Evolutionary conservation across 2,329 filamentous ascomycete genomes (phyloP).

Genomic region (Purpureocillium lavendulum): DNA sequence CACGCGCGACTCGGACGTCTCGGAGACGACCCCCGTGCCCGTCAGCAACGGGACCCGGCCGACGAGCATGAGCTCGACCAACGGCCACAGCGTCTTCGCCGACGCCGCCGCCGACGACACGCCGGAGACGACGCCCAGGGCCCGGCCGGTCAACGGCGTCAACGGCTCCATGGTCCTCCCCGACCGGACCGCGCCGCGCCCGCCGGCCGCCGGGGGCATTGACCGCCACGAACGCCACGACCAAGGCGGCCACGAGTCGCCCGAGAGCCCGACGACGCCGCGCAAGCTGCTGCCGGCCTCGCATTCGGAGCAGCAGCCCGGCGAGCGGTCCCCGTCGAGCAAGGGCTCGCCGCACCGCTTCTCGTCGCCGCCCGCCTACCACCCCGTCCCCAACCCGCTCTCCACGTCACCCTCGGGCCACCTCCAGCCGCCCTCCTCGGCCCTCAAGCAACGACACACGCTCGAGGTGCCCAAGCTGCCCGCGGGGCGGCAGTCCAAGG

Average conservation of each 20-base stretch:
- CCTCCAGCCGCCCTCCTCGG: constrained; percentile 34
- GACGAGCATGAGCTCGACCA: constrained; percentile 53
- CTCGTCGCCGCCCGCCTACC: constrained; percentile 55
- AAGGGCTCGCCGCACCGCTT: constrained; percentile 43
- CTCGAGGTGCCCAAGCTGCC: constrained; percentile 72
- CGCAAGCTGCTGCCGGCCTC: constrained; percentile 3
- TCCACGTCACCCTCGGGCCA: constrained; percentile 40
- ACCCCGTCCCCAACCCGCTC: constrained; percentile 25
- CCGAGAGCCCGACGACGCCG: constrained; percentile 13
- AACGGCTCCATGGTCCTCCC: constrained; percentile 19
- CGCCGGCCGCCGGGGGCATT: constrained; percentile 11
- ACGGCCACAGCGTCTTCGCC: constrained; percentile 38
- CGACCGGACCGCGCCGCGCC: constrained; percentile 19
- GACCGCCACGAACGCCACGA: constrained; percentile 4
- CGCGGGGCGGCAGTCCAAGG: constrained; percentile 62
- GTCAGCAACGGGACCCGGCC: constrained; percentile 30
- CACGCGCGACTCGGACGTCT: constrained; percentile 42
- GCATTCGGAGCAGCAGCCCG: constrained; percentile 9
- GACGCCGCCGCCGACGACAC: constrained; percentile 18
- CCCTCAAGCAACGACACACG: constrained; percentile 74
- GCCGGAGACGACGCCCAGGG: constrained; percentile 15
- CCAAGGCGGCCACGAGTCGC: constrained; percentile 1
- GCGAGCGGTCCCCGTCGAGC: constrained; percentile 10
- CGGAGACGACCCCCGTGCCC: constrained; percentile 32
- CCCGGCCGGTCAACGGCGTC: constrained; percentile 4